Evolutionary conservation across 306 rosid species (phyloP).

Genomic region (Casuarina cunninghamiana): DNA sequence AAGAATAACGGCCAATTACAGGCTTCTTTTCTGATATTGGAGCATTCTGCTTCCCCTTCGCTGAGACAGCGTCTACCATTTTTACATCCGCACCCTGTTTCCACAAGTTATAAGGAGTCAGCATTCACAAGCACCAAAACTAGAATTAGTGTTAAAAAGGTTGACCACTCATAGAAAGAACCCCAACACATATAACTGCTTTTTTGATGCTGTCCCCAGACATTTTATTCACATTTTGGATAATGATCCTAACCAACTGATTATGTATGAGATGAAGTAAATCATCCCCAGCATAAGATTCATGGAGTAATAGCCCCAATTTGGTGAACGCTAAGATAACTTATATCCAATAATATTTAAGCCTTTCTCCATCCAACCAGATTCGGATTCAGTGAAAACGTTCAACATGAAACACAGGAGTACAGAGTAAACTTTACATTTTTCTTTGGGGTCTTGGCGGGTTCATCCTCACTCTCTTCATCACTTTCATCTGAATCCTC

Average conservation of each 20-base stretch:
- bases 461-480: conserved; percentile 32
- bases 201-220: neutral
- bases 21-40: conserved; percentile 36
- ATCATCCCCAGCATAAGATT: neutral
- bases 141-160: neutral
- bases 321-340: neutral
- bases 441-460: conserved; percentile 50
- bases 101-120: neutral
- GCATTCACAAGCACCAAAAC: neutral
- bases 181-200: neutral
- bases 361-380: too few species aligned
- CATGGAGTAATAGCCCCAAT: neutral
- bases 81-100: conserved; percentile 57
- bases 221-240: neutral
- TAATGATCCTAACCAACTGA: neutral
- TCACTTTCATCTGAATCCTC: conserved; percentile 34
- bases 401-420: neutral
- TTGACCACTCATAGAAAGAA: neutral
- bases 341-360: neutral
- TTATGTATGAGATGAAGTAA: neutral
- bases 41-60: conserved; percentile 16
- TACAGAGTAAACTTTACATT: conserved; percentile 24
- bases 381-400: neutral
- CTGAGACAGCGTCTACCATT: conserved; percentile 65
- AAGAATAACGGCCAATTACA: conserved; percentile 27